Percentiles rank a stretch among this genome's conserved stretches.
Conservation (phyloP, 306 rosid species). For the Vicia faba region DNA sequence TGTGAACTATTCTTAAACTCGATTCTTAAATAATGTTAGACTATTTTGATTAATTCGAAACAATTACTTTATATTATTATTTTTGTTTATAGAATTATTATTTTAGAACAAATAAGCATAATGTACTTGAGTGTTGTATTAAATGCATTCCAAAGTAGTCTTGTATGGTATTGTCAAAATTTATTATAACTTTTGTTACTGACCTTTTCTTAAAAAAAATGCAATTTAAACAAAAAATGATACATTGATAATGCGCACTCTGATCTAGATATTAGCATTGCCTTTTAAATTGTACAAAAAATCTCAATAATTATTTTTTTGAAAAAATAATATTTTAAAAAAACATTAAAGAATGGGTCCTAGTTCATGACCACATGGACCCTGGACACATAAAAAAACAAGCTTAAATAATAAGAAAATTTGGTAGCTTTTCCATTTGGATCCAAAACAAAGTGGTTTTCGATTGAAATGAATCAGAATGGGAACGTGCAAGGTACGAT, state of each 20-base stretch:
- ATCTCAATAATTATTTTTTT: neutral
- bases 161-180: neutral
- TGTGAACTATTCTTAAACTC: too few species aligned
- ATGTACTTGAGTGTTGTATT: neutral
- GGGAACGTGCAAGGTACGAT: slow-evolving; percentile 40
- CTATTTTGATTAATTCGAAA: too few species aligned
- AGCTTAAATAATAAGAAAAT: slow-evolving; percentile 9
- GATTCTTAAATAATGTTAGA: too few species aligned
- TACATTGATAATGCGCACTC: neutral
- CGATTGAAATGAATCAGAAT: slow-evolving; percentile 41
- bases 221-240: neutral
- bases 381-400: neutral
- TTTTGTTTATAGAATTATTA: neutral
- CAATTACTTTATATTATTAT: neutral
- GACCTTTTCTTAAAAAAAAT: neutral
- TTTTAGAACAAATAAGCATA: neutral
- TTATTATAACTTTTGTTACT: neutral
- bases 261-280: slow-evolving; percentile 27
- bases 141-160: neutral
- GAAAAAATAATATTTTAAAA: slow-evolving; percentile 15
- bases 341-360: neutral
- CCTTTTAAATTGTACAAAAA: neutral
- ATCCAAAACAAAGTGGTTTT: slow-evolving; percentile 37
- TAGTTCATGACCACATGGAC: slow-evolving; percentile 16
- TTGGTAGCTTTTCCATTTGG: neutral